These are phyloP conservation scores for Cutaneotrichosporon sp. DNA, from an alignment of 1,284 basidiomycete species.

Conservation along the genomic window DNA sequence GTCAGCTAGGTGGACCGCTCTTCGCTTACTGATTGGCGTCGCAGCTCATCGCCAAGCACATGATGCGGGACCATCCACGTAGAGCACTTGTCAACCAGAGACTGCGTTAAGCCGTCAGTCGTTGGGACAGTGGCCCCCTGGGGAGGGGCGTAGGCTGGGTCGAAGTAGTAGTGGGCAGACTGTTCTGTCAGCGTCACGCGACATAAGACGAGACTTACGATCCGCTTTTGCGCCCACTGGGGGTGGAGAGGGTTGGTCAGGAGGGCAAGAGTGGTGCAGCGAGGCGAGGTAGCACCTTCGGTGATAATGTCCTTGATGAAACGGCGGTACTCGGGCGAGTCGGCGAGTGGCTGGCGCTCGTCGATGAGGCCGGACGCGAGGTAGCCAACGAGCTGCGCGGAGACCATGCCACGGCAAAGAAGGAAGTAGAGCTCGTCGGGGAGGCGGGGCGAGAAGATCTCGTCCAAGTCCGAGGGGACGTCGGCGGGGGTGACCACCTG, in stretches of 20 bases:
- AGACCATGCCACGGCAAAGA: slow-evolving; percentile 86
- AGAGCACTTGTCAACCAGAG: slow-evolving; percentile 81
- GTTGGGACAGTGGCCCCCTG: slow-evolving; percentile 61
- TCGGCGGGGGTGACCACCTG: slow-evolving; percentile 70
- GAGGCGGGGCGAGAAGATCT: slow-evolving; percentile 91
- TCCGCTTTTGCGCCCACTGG: slow-evolving; percentile 72
- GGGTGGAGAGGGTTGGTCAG: slow-evolving; percentile 72
- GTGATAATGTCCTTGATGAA: slow-evolving; percentile 96
- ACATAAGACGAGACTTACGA: slow-evolving; percentile 50
- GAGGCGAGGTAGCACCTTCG: slow-evolving; percentile 85
- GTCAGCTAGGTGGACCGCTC: neutral
- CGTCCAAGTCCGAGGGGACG: slow-evolving; percentile 87
- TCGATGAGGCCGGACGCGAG: slow-evolving; percentile 77
- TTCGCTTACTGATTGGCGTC: slow-evolving; percentile 88
- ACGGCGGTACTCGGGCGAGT: slow-evolving; percentile 88
- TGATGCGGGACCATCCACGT: slow-evolving; percentile 91
- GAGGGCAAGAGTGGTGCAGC: slow-evolving; percentile 84
- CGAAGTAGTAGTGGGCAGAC: slow-evolving; percentile 57
- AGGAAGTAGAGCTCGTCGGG: slow-evolving; percentile 98
- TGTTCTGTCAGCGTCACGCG: slow-evolving; percentile 25
- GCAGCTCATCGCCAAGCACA: slow-evolving; percentile 89
- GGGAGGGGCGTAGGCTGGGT: slow-evolving; percentile 38
- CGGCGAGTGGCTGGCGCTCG: slow-evolving; percentile 88
- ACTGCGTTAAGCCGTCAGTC: slow-evolving; percentile 73
- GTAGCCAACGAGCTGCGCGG: slow-evolving; percentile 85